A percentile compares a stretch with the other conserved stretches of the same genome.
phyloP scores from a whole-genome alignment of 345 rosid genomes.

The Leavenworthia alabamica region DNA sequence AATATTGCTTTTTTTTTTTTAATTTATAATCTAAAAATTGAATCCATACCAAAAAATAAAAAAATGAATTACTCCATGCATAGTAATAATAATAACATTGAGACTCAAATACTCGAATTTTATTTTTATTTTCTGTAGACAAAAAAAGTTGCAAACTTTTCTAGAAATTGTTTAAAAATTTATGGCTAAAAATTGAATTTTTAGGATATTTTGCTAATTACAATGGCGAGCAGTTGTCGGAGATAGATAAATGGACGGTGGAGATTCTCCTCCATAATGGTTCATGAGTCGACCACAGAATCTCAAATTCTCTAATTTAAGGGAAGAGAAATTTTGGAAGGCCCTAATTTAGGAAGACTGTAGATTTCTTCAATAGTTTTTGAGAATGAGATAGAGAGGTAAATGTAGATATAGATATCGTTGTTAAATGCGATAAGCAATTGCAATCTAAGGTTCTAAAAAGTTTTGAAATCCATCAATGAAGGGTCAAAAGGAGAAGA shows the following conservation, averaged over 20 bases:
- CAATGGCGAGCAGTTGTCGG: neutral
- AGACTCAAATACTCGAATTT: neutral
- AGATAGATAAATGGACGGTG: neutral
- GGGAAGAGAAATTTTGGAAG: neutral
- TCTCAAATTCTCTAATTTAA: neutral
- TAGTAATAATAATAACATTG: neutral
- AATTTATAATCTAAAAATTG: neutral
- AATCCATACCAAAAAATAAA: neutral
- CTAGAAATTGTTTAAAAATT: neutral
- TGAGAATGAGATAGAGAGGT: slow-evolving; percentile 14
- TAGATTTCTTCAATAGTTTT: neutral
- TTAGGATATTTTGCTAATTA: neutral
- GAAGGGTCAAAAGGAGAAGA: slow-evolving; percentile 21
- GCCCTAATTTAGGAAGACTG: neutral
- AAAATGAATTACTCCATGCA: neutral
- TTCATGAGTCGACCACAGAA: slow-evolving; percentile 10
- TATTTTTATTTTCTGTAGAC: too few relatives aligned
- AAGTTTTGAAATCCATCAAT: slow-evolving; percentile 12
- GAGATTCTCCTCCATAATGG: neutral
- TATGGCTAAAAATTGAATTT: neutral
- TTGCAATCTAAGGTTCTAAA: neutral
- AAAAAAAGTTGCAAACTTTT: neutral
- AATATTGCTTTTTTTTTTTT: neutral
- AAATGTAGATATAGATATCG: neutral
- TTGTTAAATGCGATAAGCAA: neutral